Base-by-base conservation (phyloP, 169 alveolate species). In the Eimeria sp. region DNA sequence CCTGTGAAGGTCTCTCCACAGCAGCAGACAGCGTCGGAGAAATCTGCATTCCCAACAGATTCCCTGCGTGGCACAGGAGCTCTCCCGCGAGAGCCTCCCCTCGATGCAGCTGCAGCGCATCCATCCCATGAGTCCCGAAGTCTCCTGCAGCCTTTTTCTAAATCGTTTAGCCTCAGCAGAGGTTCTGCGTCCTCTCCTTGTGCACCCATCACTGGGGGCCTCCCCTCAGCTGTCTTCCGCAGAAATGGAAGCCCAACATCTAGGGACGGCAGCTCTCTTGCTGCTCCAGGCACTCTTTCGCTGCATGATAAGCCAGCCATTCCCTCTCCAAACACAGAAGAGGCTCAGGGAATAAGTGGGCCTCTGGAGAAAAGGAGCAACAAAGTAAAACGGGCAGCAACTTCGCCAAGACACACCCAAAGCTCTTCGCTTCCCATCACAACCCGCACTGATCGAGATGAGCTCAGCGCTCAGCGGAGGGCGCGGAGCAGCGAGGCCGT, bases 401-500 rank as follows among this genome's bases (percentile, higher is more conserved):
- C 62, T 6, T 20, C 62, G 43, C 87, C 87, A 43, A 77, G 20
- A 49, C 49, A 25, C 87, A 77, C 66, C 27, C 33, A 77, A 18
- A 52, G 66, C 62, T 18, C 20, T 49, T 25, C 46, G 62, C 37
- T 77, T 11, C 87, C 87, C 33, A n/a, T 52, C 40, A 18, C 49
- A 23, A 56, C 52, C 56, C 30, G 56, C 72, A 0, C 1, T 49
- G 49, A 25, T 30, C 66, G 66, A 4, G 89, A 16, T 25, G 72
- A n/a, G 74, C 30, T 16, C 33, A 52, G 4, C 3, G 74, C 54
- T 4, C 90, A 82, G 33, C 14, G 74, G 54, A 52, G 90, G 90
- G 62, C 76, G 76, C 68, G 64, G 56, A 82, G 90, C 33, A 82
- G 76, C 54, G 71, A 82, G 27, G 72, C 90, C n/a, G 4, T 82